Base-by-base conservation (phyloP, 306 rosid species). In the Dicorynia guianensis region DNA sequence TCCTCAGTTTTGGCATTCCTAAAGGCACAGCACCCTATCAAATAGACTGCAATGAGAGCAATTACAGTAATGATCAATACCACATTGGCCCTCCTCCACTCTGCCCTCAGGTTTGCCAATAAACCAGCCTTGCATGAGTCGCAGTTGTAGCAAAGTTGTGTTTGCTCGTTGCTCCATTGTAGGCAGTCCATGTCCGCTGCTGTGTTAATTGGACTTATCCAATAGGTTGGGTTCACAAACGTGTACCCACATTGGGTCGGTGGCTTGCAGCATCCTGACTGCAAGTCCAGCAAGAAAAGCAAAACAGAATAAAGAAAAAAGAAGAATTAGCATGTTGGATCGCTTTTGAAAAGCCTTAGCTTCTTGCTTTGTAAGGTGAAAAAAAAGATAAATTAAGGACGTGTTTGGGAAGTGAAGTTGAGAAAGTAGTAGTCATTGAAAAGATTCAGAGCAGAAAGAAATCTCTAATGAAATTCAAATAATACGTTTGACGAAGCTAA, bases 241-340 rank as follows among this genome's bases (percentile, higher is more conserved):
- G 92, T 90, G 83, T 81, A 90, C 2, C 98, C 98, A 59, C 98
- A 93, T 76, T 73, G 74, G 2, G 98, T 93, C 44, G 98, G 98
- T 56, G 98, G 98, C 78, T 93, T 93, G 66, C 98, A 93, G 76
- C 98, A 93, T 68, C 94, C 96, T 49, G 98, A 90, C 98, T 93
- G 79, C 76, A 46, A 52, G 25, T 47, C 3, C 71, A 42, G 30
- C 20, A 56, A 47, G 9, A 34, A 25, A 64, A 43, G 5, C 36
- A 53, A 5, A 79, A 12, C 6, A 13, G 57, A 72, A 50, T 58
- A n/a, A 80, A 72, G 43, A 20, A 57, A 8, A 69, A 49, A 78
- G 40, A 47, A 71, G 4, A 47, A 40, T 58, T 34, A 71, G 40
- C 18, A 55, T 35, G 33, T 13, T 49, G 66, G n/a, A n/a, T n/a